A percentile compares a stretch with the other conserved stretches of the same genome.
These are phyloP conservation scores for Coemansia nantahalensis DNA, from an alignment of 192 early-diverging fungal genomes.

Conservation along the genomic window DNA sequence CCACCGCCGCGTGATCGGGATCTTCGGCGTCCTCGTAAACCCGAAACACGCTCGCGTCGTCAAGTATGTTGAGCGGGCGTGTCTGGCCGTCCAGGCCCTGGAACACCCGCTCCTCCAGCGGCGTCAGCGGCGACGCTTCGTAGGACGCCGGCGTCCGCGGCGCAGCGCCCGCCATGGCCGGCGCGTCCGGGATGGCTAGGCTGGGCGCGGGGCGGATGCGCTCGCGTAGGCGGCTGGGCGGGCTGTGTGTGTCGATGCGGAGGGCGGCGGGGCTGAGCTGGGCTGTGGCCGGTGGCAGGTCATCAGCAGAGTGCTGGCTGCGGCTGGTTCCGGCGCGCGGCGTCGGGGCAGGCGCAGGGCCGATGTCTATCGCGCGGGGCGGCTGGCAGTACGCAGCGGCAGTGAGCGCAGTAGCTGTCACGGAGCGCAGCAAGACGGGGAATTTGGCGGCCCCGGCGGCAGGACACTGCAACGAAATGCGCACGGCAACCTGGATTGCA, in stretches of 20 bases:
- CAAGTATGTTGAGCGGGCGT: slow-evolving; percentile 25
- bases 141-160: slow-evolving; percentile 18
- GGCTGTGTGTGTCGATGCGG: no score
- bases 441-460: no score
- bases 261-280: no score
- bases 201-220: slow-evolving; percentile 2
- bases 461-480: background rate
- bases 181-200: slow-evolving; percentile 6
- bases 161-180: slow-evolving; percentile 4
- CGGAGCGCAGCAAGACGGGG: no score
- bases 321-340: no score
- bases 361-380: no score
- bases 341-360: no score
- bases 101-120: slow-evolving; percentile 43
- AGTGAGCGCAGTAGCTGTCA: no score
- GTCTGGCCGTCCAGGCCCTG: background rate
- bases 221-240: no score
- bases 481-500: background rate
- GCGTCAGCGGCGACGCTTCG: slow-evolving; percentile 37
- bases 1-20: slow-evolving; percentile 4
- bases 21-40: slow-evolving; percentile 25
- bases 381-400: no score
- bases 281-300: no score
- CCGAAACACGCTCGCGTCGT: slow-evolving; percentile 30
- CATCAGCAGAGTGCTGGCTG: no score